A percentile compares a stretch with the other conserved stretches of the same genome.
Evolutionary conservation across 495 filamentous ascomycete genomes (phyloP).

Genomic region (Neurospora intermedia): DNA sequence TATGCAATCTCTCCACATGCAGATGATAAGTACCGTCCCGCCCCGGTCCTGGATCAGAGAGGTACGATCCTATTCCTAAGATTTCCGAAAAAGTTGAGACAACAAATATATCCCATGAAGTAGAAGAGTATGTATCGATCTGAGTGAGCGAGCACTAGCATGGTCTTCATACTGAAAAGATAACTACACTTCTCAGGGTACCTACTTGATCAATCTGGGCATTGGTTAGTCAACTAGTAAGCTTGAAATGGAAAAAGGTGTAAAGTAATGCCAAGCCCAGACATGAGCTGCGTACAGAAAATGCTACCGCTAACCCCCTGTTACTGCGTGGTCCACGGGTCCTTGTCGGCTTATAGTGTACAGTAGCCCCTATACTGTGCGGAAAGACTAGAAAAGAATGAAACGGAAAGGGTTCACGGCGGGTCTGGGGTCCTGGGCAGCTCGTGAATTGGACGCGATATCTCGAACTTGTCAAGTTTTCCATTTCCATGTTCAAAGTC

Average conservation of each 20-base stretch:
- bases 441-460: background rate
- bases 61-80: background rate
- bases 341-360: background rate
- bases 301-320: background rate
- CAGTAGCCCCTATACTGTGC: background rate
- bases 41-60: background rate
- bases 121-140: background rate
- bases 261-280: background rate
- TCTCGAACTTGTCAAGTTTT: background rate
- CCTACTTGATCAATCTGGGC: too few relatives aligned
- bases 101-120: too few relatives aligned
- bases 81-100: too few relatives aligned
- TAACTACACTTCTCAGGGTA: too few relatives aligned
- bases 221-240: too few relatives aligned
- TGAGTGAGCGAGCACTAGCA: background rate
- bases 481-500: background rate
- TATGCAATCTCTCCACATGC: background rate
- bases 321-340: background rate
- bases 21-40: background rate
- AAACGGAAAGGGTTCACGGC: background rate
- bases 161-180: background rate
- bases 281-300: background rate
- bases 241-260: background rate
- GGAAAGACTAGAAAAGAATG: background rate
- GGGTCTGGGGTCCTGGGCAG: background rate